Base-by-base conservation (phyloP, 345 rosid species). In the Geranium brycei region DNA sequence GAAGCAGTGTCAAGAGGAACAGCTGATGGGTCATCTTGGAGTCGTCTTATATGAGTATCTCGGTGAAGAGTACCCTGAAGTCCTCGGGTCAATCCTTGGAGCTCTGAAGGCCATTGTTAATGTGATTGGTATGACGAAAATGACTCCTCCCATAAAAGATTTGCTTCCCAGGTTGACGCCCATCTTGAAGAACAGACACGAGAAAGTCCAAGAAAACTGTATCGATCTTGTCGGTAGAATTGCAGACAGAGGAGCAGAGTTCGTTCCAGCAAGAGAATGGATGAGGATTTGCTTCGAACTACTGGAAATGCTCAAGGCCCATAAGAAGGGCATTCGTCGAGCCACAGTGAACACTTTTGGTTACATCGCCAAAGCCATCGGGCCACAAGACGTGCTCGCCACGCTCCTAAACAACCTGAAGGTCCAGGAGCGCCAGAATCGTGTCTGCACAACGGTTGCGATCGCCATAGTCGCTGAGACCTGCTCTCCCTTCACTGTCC, bases 211-310 rank as follows among this genome's bases (percentile, higher is more conserved):
- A 75, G 99, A 93, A 72, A 93, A 93, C 72, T 90, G 97, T 66
- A 90, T 93, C 57, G 99, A 93, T 64, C 96, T 93, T 53, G 99
- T 93, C 58, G 99, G 97, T 60, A 86, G 99, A 66, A 93, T 93
- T 71, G 99, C 99, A 38, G 99, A 93, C 72, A 96, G 99, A 73
- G 97, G 99, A 64, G 96, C 97, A 13, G 97, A 93, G 90, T 90
- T 90, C 76, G 97, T 93, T 64, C 96, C 97, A 8, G 99, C 99
- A 18, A 88, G 97, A 69, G 99, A 93, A 73, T 90, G 97, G 99
- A 93, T 93, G 99, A 80, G 96, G 76, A 93, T 93, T 38, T 90
- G 96, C 73, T 93, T 93, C 61, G 99, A 93, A 85, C 91, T 93
- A 58, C 92, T 93, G 5, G 99, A 93, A 78, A 93, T 93, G 99